Base-by-base conservation (phyloP, 441 rosid genomes). In the Macaranga tanarius region DNA sequence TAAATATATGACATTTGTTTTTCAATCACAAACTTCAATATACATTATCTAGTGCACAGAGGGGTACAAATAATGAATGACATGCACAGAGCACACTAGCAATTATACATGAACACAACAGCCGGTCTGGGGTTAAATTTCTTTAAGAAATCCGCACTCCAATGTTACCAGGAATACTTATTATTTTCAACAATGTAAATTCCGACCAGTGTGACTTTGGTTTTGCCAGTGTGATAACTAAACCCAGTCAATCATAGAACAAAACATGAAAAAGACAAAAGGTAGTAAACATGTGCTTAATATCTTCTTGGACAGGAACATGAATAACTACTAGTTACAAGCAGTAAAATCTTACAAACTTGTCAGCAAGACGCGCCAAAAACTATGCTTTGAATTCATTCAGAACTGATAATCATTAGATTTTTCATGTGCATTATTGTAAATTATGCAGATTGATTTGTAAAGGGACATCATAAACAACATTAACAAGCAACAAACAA, bases 71-170 rank as follows among this genome's bases (percentile, higher is more conserved):
- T 60, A 56, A 65, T 55, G 51, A 47, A 65, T 65, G 65, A 34
- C 19, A 38, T 66, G 54, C 48, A 59, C 50, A 47, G 65, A 22
- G 42, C 48, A 65, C 11, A 31, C 25, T 16, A 55, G 65, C 56
- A 73, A 40, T 54, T 19, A 63, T 54, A 57, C 54, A 64, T 17
- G 55, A 57, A 56, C 55, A 55, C n/a, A 42, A 61, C 61, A 61
- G 75, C 55, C 26, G 16, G 61, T 40, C 50, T 10, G 23, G 28
- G 31, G 63, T 16, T 56, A 25, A 52, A 38, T 52, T 45, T 72
- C 51, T 22, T 59, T 70, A 38, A 23, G 10, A 38, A 20, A 11
- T 20, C 34, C 19, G 10, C 52, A 66, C 55, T 40, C 25, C n/a
- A 65, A 17, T 10, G 0, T 26, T n/a, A 22, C 64, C 54, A 63